A percentile compares a stretch with the other conserved stretches of the same genome.
These are phyloP conservation scores for Mycocalia duriaeana DNA, from an alignment of 1,284 basidiomycete species.

Conservation along the genomic window DNA sequence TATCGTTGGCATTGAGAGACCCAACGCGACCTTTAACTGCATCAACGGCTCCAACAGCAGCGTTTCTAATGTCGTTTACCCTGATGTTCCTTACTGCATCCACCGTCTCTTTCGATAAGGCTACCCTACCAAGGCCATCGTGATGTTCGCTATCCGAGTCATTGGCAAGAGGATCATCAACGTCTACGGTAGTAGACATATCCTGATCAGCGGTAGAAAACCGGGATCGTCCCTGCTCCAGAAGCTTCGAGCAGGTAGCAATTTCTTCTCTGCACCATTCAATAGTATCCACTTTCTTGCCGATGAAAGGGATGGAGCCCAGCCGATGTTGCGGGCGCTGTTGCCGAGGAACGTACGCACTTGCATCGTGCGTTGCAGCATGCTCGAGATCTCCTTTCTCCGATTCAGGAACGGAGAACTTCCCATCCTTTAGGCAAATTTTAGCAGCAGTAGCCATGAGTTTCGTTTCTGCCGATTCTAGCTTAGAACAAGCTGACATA, in stretches of 20 bases:
- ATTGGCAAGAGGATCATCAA: not conserved
- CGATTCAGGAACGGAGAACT: slow-evolving; percentile 17
- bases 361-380: slow-evolving; percentile 9
- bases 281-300: slow-evolving; percentile 87
- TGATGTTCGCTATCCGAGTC: not conserved
- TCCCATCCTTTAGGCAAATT: slow-evolving; percentile 43
- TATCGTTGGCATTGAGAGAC: too few relatives aligned
- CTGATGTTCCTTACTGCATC: too few relatives aligned
- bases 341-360: slow-evolving; percentile 38
- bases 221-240: slow-evolving; percentile 45
- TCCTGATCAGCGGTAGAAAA: slow-evolving; percentile 21
- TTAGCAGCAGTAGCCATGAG: slow-evolving; percentile 76
- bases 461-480: slow-evolving; percentile 82
- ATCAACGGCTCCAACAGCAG: too few relatives aligned
- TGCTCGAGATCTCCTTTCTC: slow-evolving; percentile 13
- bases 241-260: slow-evolving; percentile 40
- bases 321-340: slow-evolving; percentile 83
- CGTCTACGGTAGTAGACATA: slow-evolving; percentile 5
- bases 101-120: not conserved
- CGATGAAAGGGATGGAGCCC: slow-evolving; percentile 50
- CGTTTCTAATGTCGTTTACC: too few relatives aligned
- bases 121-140: slow-evolving; percentile 1
- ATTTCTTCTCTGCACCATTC: slow-evolving; percentile 83
- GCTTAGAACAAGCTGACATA: slow-evolving; percentile 65
- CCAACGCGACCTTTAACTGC: too few relatives aligned